A percentile compares a stretch with the other conserved stretches of the same genome.
Conservation (phyloP, 805 yeast species). For the Clavispora santaluciae region DNA sequence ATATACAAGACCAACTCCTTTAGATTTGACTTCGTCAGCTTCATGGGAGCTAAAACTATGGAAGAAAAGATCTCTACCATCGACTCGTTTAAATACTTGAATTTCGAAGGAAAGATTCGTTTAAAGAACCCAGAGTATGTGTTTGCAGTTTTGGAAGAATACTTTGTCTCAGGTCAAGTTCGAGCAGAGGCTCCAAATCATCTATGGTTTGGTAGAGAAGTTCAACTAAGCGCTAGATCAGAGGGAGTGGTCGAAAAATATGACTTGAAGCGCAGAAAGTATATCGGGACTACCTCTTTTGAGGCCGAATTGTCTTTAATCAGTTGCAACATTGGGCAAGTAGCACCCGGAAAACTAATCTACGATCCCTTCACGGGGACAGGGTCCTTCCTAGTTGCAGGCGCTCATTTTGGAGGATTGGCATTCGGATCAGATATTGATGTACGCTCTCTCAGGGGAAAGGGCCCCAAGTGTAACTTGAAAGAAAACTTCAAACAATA, state of each 20-base stretch:
- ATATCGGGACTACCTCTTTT: slow-evolving; percentile 94
- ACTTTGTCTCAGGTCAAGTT: slow-evolving; percentile 43
- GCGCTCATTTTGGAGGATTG: slow-evolving; percentile 75
- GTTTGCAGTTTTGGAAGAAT: slow-evolving; percentile 74
- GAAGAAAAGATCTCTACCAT: slow-evolving; percentile 55
- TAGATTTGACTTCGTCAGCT: slow-evolving; percentile 79
- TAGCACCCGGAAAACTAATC: slow-evolving; percentile 55
- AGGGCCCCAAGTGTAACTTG: slow-evolving; percentile 48
- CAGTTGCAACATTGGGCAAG: slow-evolving; percentile 83
- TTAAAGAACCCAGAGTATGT: slow-evolving; percentile 72
- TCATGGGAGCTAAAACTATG: slow-evolving; percentile 57
- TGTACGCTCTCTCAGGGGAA: slow-evolving; percentile 71
- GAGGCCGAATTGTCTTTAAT: slow-evolving; percentile 89
- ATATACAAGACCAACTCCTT: slow-evolving; percentile 48
- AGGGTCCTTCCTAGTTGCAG: slow-evolving; percentile 88
- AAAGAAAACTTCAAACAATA: slow-evolving; percentile 72
- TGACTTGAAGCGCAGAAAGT: slow-evolving; percentile 76
- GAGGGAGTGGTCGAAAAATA: slow-evolving; percentile 66
- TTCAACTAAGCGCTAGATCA: slow-evolving; percentile 58
- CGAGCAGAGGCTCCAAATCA: slow-evolving; percentile 47
- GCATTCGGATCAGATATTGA: slow-evolving; percentile 91
- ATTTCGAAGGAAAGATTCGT: slow-evolving; percentile 69
- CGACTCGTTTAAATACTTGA: slow-evolving; percentile 66
- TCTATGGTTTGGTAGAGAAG: slow-evolving; percentile 72
- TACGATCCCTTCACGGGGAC: slow-evolving; percentile 98